Evolutionary conservation across 106 monocot genomes (phyloP).

Genomic region (Ottelia alismoides): DNA sequence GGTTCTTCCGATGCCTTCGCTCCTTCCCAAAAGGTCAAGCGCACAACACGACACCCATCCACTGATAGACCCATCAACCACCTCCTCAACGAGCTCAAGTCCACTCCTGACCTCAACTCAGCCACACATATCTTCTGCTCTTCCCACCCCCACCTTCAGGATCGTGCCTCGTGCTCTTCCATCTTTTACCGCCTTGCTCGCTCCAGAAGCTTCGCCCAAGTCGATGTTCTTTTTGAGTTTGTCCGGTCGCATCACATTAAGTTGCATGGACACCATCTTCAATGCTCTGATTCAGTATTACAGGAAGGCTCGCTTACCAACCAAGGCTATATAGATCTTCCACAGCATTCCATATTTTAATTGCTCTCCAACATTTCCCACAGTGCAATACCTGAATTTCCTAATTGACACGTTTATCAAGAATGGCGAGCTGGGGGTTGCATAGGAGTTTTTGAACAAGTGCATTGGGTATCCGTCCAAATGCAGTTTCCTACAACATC

Average conservation of each 20-base stretch:
- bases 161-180: conserved; percentile 29
- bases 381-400: conserved; percentile 49
- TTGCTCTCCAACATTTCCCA: conserved; percentile 31
- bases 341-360: conserved; percentile 34
- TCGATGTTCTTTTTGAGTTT: conserved; percentile 42
- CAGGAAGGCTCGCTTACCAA: conserved; percentile 32
- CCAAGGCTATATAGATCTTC: conserved; percentile 52
- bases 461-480: conserved; percentile 22
- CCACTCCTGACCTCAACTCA: neutral
- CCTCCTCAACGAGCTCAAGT: conserved; percentile 7
- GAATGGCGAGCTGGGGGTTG: conserved; percentile 20
- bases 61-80: too few species aligned
- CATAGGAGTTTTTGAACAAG: conserved; percentile 17
- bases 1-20: too few species aligned
- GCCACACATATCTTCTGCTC: conserved; percentile 18
- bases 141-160: conserved; percentile 9
- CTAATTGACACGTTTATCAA: conserved; percentile 59
- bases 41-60: too few species aligned
- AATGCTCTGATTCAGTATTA: conserved; percentile 51
- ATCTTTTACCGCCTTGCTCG: conserved; percentile 57
- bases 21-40: too few species aligned
- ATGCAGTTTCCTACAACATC: conserved; percentile 68
- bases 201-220: conserved; percentile 27
- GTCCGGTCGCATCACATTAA: conserved; percentile 28
- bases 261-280: conserved; percentile 41